These are phyloP conservation scores for Colletotrichum tropicicola DNA, from an alignment of 2,329 filamentous ascomycete species.

Conservation along the genomic window DNA sequence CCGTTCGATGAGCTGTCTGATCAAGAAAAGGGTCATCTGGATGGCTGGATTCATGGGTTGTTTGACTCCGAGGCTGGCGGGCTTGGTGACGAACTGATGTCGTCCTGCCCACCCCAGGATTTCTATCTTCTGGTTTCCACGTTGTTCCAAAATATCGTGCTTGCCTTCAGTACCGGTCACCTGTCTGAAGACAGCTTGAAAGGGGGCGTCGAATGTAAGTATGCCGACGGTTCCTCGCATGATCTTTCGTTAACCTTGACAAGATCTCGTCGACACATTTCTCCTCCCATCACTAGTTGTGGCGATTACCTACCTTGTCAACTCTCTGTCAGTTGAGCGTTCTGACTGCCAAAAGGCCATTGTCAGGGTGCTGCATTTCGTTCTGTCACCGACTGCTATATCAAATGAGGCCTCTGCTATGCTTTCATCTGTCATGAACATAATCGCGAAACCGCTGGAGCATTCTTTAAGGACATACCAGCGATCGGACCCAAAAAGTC, in stretches of 20 bases:
- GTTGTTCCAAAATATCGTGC: slow-evolving; percentile 78
- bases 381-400: slow-evolving; percentile 75
- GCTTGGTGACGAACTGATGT: slow-evolving; percentile 82
- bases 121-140: slow-evolving; percentile 84
- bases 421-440: slow-evolving; percentile 76
- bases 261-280: slow-evolving; percentile 81
- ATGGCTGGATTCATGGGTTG: slow-evolving; percentile 80
- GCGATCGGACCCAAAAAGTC: slow-evolving; percentile 71
- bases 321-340: slow-evolving; percentile 74
- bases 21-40: slow-evolving; percentile 72
- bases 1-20: slow-evolving; percentile 68
- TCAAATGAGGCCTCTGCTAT: slow-evolving; percentile 77
- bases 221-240: slow-evolving; percentile 26
- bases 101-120: slow-evolving; percentile 82
- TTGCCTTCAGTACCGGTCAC: slow-evolving; percentile 72
- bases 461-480: slow-evolving; percentile 73
- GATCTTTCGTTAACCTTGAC: slow-evolving; percentile 27
- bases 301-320: slow-evolving; percentile 75
- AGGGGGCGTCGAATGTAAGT: slow-evolving; percentile 78
- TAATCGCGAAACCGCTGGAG: slow-evolving; percentile 75
- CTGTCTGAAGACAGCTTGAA: slow-evolving; percentile 77
- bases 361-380: slow-evolving; percentile 76
- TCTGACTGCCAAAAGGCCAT: slow-evolving; percentile 72
- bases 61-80: slow-evolving; percentile 79
- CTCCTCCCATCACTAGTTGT: slow-evolving; percentile 81